phyloP scores from a whole-genome alignment of 2,329 filamentous ascomycete species.

The Ceratocystis colombiana region DNA sequence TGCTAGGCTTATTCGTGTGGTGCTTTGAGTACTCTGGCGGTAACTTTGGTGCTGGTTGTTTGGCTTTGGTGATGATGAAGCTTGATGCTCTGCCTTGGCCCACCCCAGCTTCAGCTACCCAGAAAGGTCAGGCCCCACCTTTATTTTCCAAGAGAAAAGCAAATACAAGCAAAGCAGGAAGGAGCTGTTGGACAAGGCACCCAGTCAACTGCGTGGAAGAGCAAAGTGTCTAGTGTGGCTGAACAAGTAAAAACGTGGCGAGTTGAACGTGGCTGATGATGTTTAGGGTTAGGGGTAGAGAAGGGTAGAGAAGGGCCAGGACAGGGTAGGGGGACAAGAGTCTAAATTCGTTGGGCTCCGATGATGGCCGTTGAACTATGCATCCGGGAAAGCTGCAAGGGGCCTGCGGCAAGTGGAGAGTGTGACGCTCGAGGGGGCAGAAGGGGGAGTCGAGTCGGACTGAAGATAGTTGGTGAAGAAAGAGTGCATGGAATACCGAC shows the following conservation, averaged over 20 bases:
- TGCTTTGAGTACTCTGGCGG: neutral
- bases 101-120: slow-evolving; percentile 21
- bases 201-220: slow-evolving; percentile 24
- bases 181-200: slow-evolving; percentile 16
- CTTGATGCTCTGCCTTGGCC: slow-evolving; percentile 25
- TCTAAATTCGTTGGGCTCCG: neutral
- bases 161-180: neutral
- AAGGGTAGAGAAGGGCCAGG: too few species aligned
- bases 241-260: neutral
- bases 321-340: neutral
- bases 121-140: slow-evolving; percentile 12
- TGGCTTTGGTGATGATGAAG: slow-evolving; percentile 25
- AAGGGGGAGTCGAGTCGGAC: neutral
- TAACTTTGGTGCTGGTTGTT: neutral
- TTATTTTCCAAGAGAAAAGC: slow-evolving; percentile 7
- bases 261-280: too few species aligned
- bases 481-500: neutral
- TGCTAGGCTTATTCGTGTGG: neutral
- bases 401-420: slow-evolving; percentile 10
- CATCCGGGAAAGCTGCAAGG: slow-evolving; percentile 5
- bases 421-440: slow-evolving; percentile 3
- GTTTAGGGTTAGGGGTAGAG: too few species aligned
- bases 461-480: neutral
- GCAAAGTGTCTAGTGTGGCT: neutral
- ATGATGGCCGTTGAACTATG: neutral